Conservation (phyloP, 2,329 filamentous ascomycete species). For the Botrytis galanthina region DNA sequence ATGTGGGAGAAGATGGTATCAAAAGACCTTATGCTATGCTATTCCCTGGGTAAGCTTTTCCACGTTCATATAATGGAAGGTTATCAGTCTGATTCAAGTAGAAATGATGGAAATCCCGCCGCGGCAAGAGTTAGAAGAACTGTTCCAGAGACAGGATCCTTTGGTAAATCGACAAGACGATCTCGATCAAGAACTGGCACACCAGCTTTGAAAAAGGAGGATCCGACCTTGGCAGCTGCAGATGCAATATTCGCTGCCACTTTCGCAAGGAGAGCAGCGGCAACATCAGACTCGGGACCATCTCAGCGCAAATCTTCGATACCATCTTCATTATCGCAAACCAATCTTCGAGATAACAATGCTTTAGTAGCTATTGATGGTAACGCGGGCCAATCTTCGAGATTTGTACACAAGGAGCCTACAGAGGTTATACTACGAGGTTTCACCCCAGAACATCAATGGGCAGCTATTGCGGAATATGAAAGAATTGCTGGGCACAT, state of each 20-base stretch:
- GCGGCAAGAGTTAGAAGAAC: conserved; percentile 51
- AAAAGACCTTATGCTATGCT: conserved; percentile 66
- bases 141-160: conserved; percentile 61
- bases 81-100: conserved; percentile 35
- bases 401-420: conserved; percentile 49
- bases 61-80: conserved; percentile 13
- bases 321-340: conserved; percentile 37
- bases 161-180: conserved; percentile 64
- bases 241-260: conserved; percentile 62
- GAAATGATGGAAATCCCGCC: conserved; percentile 52
- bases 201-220: conserved; percentile 52
- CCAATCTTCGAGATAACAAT: conserved; percentile 40
- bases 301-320: conserved; percentile 38
- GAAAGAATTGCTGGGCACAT: conserved; percentile 83
- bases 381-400: conserved; percentile 28
- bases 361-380: conserved; percentile 33
- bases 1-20: conserved; percentile 63
- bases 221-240: conserved; percentile 60
- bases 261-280: conserved; percentile 45
- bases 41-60: conserved; percentile 55
- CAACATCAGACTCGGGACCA: conserved; percentile 36
- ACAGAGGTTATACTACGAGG: conserved; percentile 85
- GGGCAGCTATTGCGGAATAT: conserved; percentile 85
- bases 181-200: conserved; percentile 61
- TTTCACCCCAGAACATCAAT: conserved; percentile 68